Conservation (phyloP, 164 flowering plant genomes). For the Taxillus chinensis region DNA sequence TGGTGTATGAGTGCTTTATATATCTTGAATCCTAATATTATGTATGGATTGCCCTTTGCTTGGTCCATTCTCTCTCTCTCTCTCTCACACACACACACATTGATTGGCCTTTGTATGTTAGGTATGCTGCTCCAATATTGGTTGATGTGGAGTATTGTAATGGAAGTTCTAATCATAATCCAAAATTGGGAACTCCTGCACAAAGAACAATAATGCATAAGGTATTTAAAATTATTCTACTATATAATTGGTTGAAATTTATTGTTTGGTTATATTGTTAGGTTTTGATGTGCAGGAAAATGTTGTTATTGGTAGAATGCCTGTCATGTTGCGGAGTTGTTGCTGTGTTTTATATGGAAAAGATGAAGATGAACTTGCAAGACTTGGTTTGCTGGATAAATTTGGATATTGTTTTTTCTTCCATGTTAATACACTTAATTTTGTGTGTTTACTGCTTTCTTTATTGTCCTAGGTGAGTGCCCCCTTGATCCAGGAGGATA, state of each 20-base stretch:
- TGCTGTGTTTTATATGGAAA: conserved; percentile 55
- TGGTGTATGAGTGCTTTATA: no score
- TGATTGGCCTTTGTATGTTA: conserved; percentile 8
- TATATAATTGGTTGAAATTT: background rate
- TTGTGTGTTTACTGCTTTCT: background rate
- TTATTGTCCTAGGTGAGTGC: conserved; percentile 64
- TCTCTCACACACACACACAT: no score
- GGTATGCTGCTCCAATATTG: conserved; percentile 73
- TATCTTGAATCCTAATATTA: no score
- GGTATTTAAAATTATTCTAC: conserved; percentile 20
- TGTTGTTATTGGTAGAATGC: conserved; percentile 69
- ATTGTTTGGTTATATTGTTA: background rate
- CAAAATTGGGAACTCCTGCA: conserved; percentile 2
- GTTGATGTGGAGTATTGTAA: conserved; percentile 40
- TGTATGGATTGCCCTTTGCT: no score
- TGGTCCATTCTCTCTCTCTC: no score
- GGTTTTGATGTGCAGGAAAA: conserved; percentile 27
- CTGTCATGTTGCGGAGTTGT: conserved; percentile 85
- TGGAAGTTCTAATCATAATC: conserved; percentile 16
- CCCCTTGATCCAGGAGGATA: conserved; percentile 98
- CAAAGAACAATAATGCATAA: conserved; percentile 10
- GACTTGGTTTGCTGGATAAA: conserved; percentile 38
- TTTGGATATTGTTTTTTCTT: background rate
- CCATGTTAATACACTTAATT: background rate
- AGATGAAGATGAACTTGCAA: conserved; percentile 87